These are phyloP conservation scores for Diaporthe capsici DNA, from an alignment of 2,329 filamentous ascomycete species.

Conservation along the genomic window DNA sequence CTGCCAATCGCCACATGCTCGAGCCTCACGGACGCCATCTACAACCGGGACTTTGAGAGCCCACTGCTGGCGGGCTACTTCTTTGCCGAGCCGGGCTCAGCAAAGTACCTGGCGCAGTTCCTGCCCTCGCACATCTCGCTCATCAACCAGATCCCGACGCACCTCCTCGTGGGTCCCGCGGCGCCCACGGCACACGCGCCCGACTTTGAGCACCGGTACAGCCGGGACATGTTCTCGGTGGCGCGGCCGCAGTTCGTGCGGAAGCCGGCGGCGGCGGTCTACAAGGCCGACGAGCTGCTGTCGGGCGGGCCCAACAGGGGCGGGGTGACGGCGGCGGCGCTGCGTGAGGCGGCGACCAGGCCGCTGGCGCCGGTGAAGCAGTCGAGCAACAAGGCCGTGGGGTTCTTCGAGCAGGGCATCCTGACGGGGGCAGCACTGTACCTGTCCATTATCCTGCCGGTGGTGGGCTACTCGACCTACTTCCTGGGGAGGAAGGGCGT, in stretches of 20 bases:
- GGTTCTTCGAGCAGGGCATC: slow-evolving; percentile 65
- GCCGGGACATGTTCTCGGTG: slow-evolving; percentile 58
- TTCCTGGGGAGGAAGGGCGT: slow-evolving; percentile 42
- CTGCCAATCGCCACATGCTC: slow-evolving; percentile 48
- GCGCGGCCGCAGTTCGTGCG: slow-evolving; percentile 59
- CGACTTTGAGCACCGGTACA: slow-evolving; percentile 55
- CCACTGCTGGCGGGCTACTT: slow-evolving; percentile 46
- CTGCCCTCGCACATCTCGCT: slow-evolving; percentile 64
- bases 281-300: slow-evolving; percentile 43
- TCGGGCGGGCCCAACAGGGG: slow-evolving; percentile 42
- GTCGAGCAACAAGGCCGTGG: slow-evolving; percentile 50
- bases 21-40: slow-evolving; percentile 48
- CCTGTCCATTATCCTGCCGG: slow-evolving; percentile 44
- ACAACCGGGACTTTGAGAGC: slow-evolving; percentile 45
- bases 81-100: slow-evolving; percentile 48
- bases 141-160: slow-evolving; percentile 70
- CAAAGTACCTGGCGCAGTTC: slow-evolving; percentile 73
- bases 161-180: slow-evolving; percentile 62
- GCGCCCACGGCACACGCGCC: slow-evolving; percentile 50
- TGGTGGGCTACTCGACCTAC: slow-evolving; percentile 42
- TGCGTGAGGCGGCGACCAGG: slow-evolving; percentile 45
- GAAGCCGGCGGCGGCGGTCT: slow-evolving; percentile 41
- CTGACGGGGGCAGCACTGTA: slow-evolving; percentile 52
- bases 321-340: slow-evolving; percentile 39
- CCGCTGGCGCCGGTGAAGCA: slow-evolving; percentile 53